Base-by-base conservation (phyloP, 345 rosid species). In the Lumnitzera littorea region DNA sequence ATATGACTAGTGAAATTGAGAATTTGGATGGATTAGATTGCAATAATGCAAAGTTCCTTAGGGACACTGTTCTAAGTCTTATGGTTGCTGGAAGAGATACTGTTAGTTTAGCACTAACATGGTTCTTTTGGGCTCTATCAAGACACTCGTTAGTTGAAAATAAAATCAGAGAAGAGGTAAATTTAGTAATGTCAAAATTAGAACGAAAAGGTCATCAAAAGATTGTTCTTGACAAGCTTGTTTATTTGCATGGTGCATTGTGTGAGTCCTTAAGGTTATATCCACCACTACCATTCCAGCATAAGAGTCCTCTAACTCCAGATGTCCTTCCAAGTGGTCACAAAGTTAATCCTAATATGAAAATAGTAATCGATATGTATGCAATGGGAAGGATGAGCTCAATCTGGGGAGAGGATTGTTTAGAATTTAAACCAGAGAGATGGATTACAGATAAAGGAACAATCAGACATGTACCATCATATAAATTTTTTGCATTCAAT, bases 1-100 rank as follows among this genome's bases (percentile, higher is more conserved):
- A 75, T 48, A 60, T 83, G 55, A 66, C 61, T 24, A 62, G 62
- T 29, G 65, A 71, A 14, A 62, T 58, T 5, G 24, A 15, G 49
- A 63, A 31, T 13, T 41, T 48, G 3, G 61, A 60, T 0, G 56
- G 11, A 36, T 36, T 63, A 16, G 23, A 69, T 12, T 63, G 72
- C 2, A 57, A 56, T 51, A 76, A 60, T n/a, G 75, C 79, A n/a
- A 67, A 72, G 51, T 83, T 79, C 64, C 46, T 86, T 4, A 79
- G 80, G 64, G 92, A 83, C 68, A 83, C 72, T 16, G 29, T 83
- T 50, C 17, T 81, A 55, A 79, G 64, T 57, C 71, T 86, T 69
- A 54, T 83, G 76, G 16, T 78, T 50, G 89, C 87, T 9, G 87
- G 92, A n/a, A 55, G 84, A 47, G 89, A 79, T 71, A 75, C 76